These are phyloP conservation scores for Xylariales sp. DNA, from an alignment of 2,329 filamentous ascomycete species.

Conservation along the genomic window DNA sequence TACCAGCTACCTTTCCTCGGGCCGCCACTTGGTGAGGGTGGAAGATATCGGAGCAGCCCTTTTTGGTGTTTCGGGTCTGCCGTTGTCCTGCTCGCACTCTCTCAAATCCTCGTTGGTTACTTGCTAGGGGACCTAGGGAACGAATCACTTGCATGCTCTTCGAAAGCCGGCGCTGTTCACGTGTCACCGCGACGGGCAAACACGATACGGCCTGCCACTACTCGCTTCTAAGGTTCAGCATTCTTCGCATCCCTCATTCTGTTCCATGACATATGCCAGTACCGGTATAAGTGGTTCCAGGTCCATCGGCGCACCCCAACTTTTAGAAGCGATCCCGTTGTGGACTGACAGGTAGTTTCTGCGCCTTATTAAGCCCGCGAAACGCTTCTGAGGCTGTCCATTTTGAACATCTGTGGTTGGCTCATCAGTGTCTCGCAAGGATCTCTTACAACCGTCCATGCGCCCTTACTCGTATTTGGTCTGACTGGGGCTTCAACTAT, in stretches of 20 bases:
- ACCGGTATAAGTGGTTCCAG: constrained; percentile 6
- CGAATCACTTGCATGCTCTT: constrained; percentile 13
- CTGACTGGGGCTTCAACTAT: too few relatives aligned
- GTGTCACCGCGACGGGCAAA: constrained; percentile 18
- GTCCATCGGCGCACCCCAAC: neutral
- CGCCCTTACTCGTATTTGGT: too few relatives aligned
- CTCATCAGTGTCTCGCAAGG: too few relatives aligned
- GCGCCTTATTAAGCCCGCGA: too few relatives aligned
- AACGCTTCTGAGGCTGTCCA: too few relatives aligned
- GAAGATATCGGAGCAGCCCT: constrained; percentile 1
- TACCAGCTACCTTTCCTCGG: neutral
- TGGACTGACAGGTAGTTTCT: too few relatives aligned
- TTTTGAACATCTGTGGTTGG: too few relatives aligned
- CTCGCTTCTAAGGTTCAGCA: constrained; percentile 14
- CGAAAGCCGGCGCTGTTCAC: constrained; percentile 15
- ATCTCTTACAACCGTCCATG: too few relatives aligned
- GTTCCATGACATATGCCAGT: constrained; percentile 7
- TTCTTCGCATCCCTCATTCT: constrained; percentile 7
- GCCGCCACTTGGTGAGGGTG: neutral
- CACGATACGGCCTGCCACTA: constrained; percentile 15
- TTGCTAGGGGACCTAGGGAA: constrained; percentile 9
- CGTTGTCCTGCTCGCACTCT: constrained; percentile 5
- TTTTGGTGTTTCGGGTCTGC: constrained; percentile 5
- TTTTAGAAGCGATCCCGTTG: too few relatives aligned
- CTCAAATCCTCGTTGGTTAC: constrained; percentile 8